phyloP scores from a whole-genome alignment of 345 rosid genomes.

The Citrus hindsii region DNA sequence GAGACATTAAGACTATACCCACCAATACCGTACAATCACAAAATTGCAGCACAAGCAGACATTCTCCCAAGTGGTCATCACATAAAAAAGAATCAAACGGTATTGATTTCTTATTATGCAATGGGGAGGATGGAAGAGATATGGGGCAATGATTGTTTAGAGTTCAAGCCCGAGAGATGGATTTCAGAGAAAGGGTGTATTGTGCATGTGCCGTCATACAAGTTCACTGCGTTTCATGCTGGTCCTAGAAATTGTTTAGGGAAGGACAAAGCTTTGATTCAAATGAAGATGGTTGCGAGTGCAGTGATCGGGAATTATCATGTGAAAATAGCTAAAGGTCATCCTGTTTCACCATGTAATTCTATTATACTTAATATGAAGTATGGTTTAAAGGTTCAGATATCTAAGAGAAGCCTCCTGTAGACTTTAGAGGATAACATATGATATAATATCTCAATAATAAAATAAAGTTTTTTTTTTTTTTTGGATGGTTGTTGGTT shows the following conservation, averaged over 20 bases:
- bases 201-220: conserved; percentile 20
- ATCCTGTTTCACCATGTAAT: neutral
- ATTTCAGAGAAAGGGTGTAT: conserved; percentile 6
- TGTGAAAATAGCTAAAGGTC: conserved; percentile 10
- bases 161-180: conserved; percentile 11
- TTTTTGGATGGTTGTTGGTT: too few relatives aligned
- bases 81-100: neutral
- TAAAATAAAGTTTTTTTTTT: neutral
- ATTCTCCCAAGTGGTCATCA: conserved; percentile 22
- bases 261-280: conserved; percentile 13
- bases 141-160: conserved; percentile 32
- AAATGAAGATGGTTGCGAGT: conserved; percentile 11
- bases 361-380: conserved; percentile 5
- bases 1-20: conserved; percentile 28
- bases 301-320: conserved; percentile 13
- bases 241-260: conserved; percentile 28
- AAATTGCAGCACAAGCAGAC: neutral
- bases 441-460: neutral
- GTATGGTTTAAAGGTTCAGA: conserved; percentile 3
- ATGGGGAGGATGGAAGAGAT: conserved; percentile 27
- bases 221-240: conserved; percentile 14
- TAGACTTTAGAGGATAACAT: neutral
- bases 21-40: conserved; percentile 20
- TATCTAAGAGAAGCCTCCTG: neutral
- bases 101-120: conserved; percentile 15